Percentiles rank a stretch among this genome's conserved stretches.
phyloP scores from a whole-genome alignment of 169 alveolate species.

The Plasmodium blacklocki region DNA sequence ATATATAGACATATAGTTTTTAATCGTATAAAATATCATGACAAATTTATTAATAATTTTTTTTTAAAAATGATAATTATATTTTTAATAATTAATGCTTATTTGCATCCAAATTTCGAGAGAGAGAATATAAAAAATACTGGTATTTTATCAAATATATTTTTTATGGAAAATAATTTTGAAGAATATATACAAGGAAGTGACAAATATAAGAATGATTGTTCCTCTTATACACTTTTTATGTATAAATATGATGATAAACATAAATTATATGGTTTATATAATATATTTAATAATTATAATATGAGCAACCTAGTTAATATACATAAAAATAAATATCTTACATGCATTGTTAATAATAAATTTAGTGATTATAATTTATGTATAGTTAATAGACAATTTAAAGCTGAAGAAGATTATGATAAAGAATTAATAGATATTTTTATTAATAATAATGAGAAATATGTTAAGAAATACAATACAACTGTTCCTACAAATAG shows the following conservation, averaged over 20 bases:
- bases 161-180: conserved; percentile 28
- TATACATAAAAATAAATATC: conserved; percentile 45
- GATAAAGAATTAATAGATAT: conserved; percentile 47
- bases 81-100: conserved; percentile 66
- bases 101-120: conserved; percentile 73
- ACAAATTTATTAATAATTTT: conserved; percentile 47
- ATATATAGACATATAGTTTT: conserved; percentile 70
- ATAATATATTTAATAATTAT: conserved; percentile 41
- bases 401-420: conserved; percentile 10
- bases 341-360: conserved; percentile 56
- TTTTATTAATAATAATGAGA: conserved; percentile 11
- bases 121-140: conserved; percentile 10
- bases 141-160: conserved; percentile 8
- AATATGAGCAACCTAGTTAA: conserved; percentile 40
- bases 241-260: conserved; percentile 61
- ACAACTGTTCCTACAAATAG: too few relatives aligned
- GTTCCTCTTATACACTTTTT: conserved; percentile 64
- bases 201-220: conserved; percentile 3
- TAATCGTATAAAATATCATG: conserved; percentile 57
- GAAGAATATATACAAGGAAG: conserved; percentile 2
- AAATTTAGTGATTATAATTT: conserved; percentile 24
- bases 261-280: conserved; percentile 47
- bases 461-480: not conserved
- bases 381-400: conserved; percentile 27
- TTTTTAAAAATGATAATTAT: conserved; percentile 46